Evolutionary conservation across 805 yeast genomes (phyloP).

Genomic region (Sporopachydermia lactativora): DNA sequence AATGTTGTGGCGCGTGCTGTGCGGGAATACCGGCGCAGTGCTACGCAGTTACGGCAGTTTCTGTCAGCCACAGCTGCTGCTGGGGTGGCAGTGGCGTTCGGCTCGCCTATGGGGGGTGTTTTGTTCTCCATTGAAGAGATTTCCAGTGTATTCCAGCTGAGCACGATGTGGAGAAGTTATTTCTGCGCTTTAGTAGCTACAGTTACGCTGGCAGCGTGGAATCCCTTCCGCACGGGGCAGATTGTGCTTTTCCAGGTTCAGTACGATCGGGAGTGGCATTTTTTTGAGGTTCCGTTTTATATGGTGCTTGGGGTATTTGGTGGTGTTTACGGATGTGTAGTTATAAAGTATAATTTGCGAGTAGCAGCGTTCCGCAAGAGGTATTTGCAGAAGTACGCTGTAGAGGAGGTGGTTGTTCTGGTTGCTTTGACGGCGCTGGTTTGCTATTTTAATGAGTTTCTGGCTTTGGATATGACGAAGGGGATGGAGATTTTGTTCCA

Average conservation of each 20-base stretch:
- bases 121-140: slow-evolving; percentile 88
- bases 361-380: slow-evolving; percentile 67
- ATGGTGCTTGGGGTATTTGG: slow-evolving; percentile 78
- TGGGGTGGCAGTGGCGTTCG: slow-evolving; percentile 98
- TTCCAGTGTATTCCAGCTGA: slow-evolving; percentile 53
- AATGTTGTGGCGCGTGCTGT: slow-evolving; percentile 51
- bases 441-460: slow-evolving; percentile 72
- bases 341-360: slow-evolving; percentile 60
- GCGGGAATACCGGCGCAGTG: slow-evolving; percentile 20
- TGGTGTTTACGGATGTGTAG: slow-evolving; percentile 74
- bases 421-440: slow-evolving; percentile 59
- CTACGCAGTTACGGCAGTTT: slow-evolving; percentile 33
- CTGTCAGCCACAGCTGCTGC: slow-evolving; percentile 91
- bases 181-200: slow-evolving; percentile 86
- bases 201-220: slow-evolving; percentile 59
- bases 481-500: slow-evolving; percentile 82
- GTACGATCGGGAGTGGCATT: slow-evolving; percentile 78
- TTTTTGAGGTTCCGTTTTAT: slow-evolving; percentile 72
- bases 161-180: slow-evolving; percentile 83
- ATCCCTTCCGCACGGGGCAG: slow-evolving; percentile 93
- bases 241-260: slow-evolving; percentile 85
- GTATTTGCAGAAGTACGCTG: slow-evolving; percentile 41
- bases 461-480: slow-evolving; percentile 87
- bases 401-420: slow-evolving; percentile 57
- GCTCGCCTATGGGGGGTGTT: slow-evolving; percentile 94